Base-by-base conservation (phyloP, 139 green algal species). In the Tetraselmis striata region DNA sequence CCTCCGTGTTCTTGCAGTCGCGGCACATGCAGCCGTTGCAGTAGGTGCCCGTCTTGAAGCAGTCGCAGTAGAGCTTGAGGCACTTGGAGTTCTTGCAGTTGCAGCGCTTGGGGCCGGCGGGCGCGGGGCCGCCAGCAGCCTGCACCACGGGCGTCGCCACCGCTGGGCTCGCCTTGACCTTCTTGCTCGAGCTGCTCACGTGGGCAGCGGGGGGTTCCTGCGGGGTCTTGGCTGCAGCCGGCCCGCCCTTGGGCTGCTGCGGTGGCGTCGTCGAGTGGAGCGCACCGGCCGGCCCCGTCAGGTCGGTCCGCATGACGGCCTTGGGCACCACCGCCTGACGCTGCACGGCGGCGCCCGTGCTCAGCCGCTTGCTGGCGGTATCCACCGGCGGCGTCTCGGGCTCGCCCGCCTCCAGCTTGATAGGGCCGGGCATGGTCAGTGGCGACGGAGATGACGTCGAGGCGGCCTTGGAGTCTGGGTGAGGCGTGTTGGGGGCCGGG, bases 11-110 rank as follows among this genome's bases (percentile, higher is more conserved):
- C 22, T 83, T 76, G 83, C 91, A 95, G 31, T 93, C 86, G 0
- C 77, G 78, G 86, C 91, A 95, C 2, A 83, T 76, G 76, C 91
- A 95, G n/a, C 79, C 77, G n/a, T 88, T 45, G 84, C 91, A 95
- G 82, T 88, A 95, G 0, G 88, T 85, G 23, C 89, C 89, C 76
- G 27, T 25, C 28, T 28, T 29, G 81, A 84, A 84, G 81, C 81
- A 84, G 31, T 84, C 81, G 81, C 81, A 84, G 74, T 84, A 84
- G 28, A 84, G 81, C 81, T 84, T 84, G 22, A 84, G 32, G 81
- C 81, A 84, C 81, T 67, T 28, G 1, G 81, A 84, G 26, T 84
- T 77, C 74, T 80, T 84, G 81, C 81, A 84, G 81, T 84, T 84
- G 81, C 81, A 84, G 76, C 76, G 29, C 59, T 77, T 67, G 31